Evolutionary conservation across 306 rosid genomes (phyloP).

Genomic region (Dalbergia cultrata): DNA sequence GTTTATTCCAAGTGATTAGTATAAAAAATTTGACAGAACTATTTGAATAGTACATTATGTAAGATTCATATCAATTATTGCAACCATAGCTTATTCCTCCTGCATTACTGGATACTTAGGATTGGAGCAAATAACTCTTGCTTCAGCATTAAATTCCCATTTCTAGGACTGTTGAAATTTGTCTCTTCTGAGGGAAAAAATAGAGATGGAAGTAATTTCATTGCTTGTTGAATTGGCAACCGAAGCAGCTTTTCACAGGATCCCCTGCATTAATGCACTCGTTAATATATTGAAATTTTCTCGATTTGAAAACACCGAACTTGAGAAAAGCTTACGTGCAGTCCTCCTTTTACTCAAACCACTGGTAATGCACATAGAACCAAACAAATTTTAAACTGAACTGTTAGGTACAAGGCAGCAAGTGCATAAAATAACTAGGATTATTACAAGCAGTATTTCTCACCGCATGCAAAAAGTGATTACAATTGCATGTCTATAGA

Average conservation of each 20-base stretch:
- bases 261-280: neutral
- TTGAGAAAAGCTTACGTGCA: neutral
- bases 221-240: too few species aligned
- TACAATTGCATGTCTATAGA: constrained; percentile 1
- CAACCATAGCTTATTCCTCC: neutral
- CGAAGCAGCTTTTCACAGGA: too few species aligned
- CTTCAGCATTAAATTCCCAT: neutral
- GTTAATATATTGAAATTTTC: neutral
- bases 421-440: neutral
- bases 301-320: neutral
- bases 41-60: neutral
- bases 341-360: neutral
- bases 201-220: neutral
- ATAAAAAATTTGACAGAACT: neutral
- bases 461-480: neutral
- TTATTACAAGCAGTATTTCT: constrained; percentile 25
- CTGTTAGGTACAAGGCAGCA: neutral
- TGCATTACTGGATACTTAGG: neutral
- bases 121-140: neutral
- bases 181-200: neutral
- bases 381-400: neutral
- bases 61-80: neutral
- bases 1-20: neutral
- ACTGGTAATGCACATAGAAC: neutral
- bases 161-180: neutral